Evolutionary conservation across 192 early-diverging fungal species (phyloP), one percentile per base, ranked within the genome.

Genomic region (Umbelopsis sp.): DNA sequence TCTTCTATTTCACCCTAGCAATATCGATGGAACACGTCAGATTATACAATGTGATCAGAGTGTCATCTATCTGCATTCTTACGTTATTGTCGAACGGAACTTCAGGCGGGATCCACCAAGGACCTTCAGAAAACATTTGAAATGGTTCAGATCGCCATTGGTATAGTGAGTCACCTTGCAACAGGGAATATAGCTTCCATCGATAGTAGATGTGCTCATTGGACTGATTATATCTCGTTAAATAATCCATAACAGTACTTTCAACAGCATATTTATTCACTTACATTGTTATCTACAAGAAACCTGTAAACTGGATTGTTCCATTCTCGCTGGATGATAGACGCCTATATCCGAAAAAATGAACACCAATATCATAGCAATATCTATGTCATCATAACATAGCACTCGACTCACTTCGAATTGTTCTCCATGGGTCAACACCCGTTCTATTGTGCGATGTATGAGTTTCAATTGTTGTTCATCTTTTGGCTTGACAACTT

Each of bases 181-280:
- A 79, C 17, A 96, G 81, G 32, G 95, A 96, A 80, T 88, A 96
- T 45, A 98, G 82, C 65, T 91, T 93, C 95, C 96, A 97, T 9
- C 94, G 87, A 75, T 98, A 98, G 59, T 97, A 97, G 25, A 88
- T 79, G 70, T 97, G 95, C 59, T 94, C 93, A 22, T 84, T 73
- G 9, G 82, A 85, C 89, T 91, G 71, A 6, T 38, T 14, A 38
- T 62, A 38, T 66, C 29, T 54, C 12, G 38, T 41, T 11, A 41
- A 21, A 65, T 26, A 68, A 52, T 52, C 43, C 22, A 62, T 25
- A 47, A 22, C 14, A 5, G 32, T 36, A 66, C 38, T 11, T 25
- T 59, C 34, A 36, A 47, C 66, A 8, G 52, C 38, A 31, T 53
- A 26, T 21, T 29, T 22, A 7, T 7, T 21, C n/a, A 52, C 83